Conservation (phyloP, 805 yeast species). For the Ogataea polymorpha region DNA sequence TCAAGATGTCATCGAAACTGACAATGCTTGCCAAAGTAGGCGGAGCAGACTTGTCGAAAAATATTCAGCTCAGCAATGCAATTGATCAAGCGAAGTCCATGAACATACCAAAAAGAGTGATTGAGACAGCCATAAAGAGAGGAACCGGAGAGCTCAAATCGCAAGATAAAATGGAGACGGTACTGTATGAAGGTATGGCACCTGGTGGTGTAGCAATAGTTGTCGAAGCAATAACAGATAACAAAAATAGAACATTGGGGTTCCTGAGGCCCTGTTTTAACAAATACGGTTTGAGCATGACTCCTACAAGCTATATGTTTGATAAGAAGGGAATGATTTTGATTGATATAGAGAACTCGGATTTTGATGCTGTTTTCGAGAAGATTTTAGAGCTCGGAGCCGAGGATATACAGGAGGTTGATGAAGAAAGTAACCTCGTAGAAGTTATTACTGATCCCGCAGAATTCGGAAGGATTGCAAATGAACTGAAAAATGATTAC, state of each 20-base stretch:
- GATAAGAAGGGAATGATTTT: conserved; percentile 72
- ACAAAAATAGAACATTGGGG: conserved; percentile 77
- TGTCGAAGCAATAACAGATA: conserved; percentile 86
- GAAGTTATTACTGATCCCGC: conserved; percentile 62
- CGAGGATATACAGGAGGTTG: conserved; percentile 54
- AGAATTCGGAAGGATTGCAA: conserved; percentile 60
- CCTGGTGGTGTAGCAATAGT: conserved; percentile 89
- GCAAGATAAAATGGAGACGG: conserved; percentile 46
- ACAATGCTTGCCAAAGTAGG: conserved; percentile 73
- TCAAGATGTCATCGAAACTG: conserved; percentile 69
- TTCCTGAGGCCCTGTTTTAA: conserved; percentile 71
- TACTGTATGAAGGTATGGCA: conserved; percentile 83
- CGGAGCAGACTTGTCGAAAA: conserved; percentile 62
- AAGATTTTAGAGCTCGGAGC: conserved; percentile 73
- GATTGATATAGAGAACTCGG: conserved; percentile 37
- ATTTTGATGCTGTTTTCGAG: conserved; percentile 70
- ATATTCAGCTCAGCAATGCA: conserved; percentile 61
- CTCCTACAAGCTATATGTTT: conserved; percentile 78
- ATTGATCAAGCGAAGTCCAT: conserved; percentile 74
- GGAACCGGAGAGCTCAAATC: conserved; percentile 66
- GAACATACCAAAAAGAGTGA: conserved; percentile 78
- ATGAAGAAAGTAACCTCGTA: conserved; percentile 29
- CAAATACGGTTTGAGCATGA: conserved; percentile 57
- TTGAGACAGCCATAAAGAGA: conserved; percentile 84
- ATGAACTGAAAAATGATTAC: conserved; percentile 52